Evolutionary conservation across 1,139 yeast genomes (phyloP).

Genomic region (Saccharomyces hybrid): DNA sequence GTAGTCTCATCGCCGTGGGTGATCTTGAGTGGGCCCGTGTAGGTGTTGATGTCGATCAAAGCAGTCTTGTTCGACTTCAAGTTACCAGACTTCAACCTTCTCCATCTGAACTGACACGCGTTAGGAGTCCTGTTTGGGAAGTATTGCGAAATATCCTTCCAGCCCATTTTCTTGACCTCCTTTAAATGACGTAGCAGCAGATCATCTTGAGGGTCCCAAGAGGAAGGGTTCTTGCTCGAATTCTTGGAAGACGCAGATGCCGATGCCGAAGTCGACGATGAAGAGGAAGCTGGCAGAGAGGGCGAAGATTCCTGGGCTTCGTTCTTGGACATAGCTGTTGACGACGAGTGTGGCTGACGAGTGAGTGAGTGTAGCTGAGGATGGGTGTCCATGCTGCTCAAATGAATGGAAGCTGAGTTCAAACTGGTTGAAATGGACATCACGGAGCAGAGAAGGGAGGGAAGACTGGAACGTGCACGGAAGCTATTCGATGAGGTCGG

Average conservation of each 20-base stretch:
- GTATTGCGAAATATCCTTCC: conserved; percentile 68
- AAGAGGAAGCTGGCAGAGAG: conserved; percentile 1
- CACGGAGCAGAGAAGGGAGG: conserved; percentile 4
- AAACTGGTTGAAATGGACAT: conserved; percentile 10
- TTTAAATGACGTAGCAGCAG: conserved; percentile 57
- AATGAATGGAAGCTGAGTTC: conserved; percentile 9
- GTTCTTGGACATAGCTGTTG: neutral
- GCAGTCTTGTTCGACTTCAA: conserved; percentile 47
- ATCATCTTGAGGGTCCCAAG: conserved; percentile 75
- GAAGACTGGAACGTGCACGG: neutral
- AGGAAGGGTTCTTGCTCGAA: conserved; percentile 44
- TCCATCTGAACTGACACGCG: conserved; percentile 76
- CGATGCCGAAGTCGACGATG: conserved; percentile 2
- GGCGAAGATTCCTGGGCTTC: neutral
- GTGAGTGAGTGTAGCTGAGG: conserved; percentile 13
- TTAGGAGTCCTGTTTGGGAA: conserved; percentile 65
- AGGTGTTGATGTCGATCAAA: conserved; percentile 19
- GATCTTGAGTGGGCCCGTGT: conserved; percentile 13
- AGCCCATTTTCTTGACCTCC: conserved; percentile 63
- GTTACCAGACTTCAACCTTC: conserved; percentile 58
- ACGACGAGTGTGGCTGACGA: conserved; percentile 5
- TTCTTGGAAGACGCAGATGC: conserved; percentile 6
- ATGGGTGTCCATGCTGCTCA: conserved; percentile 9
- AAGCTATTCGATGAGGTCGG: conserved; percentile 1
- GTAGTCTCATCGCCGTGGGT: conserved; percentile 1